Percentiles rank a stretch among this genome's conserved stretches.
phyloP scores from a whole-genome alignment of 306 rosid species.

The Herpetospermum pedunculosum region DNA sequence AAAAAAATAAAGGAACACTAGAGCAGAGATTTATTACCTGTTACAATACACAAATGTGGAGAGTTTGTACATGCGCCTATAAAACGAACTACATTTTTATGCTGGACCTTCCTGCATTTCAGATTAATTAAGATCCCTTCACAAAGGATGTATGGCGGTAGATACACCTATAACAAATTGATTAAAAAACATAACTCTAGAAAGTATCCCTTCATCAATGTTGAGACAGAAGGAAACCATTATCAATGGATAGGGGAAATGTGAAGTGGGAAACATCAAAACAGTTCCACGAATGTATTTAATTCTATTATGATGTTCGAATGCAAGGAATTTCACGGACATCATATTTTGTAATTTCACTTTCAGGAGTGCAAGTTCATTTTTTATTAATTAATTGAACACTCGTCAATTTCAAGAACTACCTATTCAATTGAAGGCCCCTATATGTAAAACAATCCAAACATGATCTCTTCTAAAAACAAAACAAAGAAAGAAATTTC shows the following conservation, averaged over 20 bases:
- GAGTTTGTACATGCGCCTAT: slow-evolving; percentile 85
- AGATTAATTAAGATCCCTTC: slow-evolving; percentile 9
- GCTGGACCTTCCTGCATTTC: slow-evolving; percentile 77
- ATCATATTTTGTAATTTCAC: not conserved
- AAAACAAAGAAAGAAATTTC: not conserved
- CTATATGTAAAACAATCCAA: not conserved
- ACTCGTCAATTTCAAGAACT: not conserved
- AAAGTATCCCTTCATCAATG: not conserved
- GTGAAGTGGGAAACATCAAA: not conserved
- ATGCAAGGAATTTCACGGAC: not conserved
- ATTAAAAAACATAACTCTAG: not conserved
- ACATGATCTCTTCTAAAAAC: not conserved
- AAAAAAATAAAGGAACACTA: not conserved
- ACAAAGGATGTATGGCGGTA: slow-evolving; percentile 9
- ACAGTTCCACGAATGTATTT: not conserved
- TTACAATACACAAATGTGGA: slow-evolving; percentile 84
- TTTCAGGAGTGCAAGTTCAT: not conserved
- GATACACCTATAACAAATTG: slow-evolving; percentile 4
- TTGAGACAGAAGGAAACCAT: not conserved
- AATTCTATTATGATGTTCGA: not conserved
- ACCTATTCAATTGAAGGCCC: not conserved
- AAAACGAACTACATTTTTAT: slow-evolving; percentile 85
- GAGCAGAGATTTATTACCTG: slow-evolving; percentile 42
- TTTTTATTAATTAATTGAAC: not conserved
- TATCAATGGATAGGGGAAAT: not conserved